phyloP scores from a whole-genome alignment of 805 yeast species.

The Schwanniomyces yamadae region DNA sequence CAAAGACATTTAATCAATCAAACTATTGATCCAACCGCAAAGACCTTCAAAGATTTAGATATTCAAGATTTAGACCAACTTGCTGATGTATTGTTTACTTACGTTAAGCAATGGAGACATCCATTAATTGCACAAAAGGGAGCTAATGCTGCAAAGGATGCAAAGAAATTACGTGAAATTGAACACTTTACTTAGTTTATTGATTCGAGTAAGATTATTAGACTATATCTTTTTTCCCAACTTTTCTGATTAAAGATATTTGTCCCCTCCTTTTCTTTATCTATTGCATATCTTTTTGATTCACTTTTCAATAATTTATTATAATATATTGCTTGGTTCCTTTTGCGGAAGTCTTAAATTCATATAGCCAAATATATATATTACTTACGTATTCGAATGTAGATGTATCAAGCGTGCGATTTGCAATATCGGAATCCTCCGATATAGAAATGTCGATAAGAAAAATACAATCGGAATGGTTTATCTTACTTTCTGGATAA shows the following conservation, averaged over 20 bases:
- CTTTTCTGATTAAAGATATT: neutral
- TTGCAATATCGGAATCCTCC: too few species aligned
- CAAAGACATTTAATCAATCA: slow-evolving; percentile 74
- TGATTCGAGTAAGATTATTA: neutral
- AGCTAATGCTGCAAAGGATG: slow-evolving; percentile 40
- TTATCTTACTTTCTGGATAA: too few species aligned
- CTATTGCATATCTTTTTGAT: neutral
- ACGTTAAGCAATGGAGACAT: slow-evolving; percentile 50
- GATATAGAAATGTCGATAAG: too few species aligned
- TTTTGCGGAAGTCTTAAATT: too few species aligned
- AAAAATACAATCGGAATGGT: too few species aligned
- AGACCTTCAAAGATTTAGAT: slow-evolving; percentile 69
- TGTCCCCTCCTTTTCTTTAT: neutral
- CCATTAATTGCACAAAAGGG: slow-evolving; percentile 49
- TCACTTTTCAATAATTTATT: neutral
- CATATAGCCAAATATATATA: too few species aligned
- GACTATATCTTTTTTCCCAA: neutral
- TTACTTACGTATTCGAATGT: too few species aligned
- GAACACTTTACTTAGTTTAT: slow-evolving; percentile 39
- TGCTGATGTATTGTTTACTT: slow-evolving; percentile 45
- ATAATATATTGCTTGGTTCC: too few species aligned
- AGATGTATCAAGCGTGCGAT: too few species aligned
- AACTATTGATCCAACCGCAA: slow-evolving; percentile 55
- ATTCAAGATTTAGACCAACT: slow-evolving; percentile 45
- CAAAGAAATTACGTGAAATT: slow-evolving; percentile 42